These are phyloP conservation scores for Vitis hybrid DNA, from an alignment of 177 flowering plant species.

Conservation along the genomic window DNA sequence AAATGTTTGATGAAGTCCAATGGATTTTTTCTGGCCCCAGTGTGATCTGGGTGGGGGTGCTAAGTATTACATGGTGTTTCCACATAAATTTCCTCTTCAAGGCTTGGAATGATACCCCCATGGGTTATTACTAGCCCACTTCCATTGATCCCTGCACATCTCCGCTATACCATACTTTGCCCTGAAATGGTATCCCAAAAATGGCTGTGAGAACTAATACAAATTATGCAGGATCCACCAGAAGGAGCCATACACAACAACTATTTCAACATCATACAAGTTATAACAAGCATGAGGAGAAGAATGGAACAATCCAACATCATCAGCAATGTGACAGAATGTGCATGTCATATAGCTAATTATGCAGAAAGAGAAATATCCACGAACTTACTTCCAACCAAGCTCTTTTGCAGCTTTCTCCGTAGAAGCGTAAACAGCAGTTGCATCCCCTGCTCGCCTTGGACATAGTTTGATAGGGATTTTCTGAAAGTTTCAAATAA, in stretches of 20 bases:
- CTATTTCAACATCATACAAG: neutral
- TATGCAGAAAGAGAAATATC: neutral
- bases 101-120: slow-evolving; percentile 67
- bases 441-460: slow-evolving; percentile 92
- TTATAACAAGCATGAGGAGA: neutral
- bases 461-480: slow-evolving; percentile 79
- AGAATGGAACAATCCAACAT: neutral
- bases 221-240: neutral
- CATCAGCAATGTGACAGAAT: too few species aligned
- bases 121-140: slow-evolving; percentile 85
- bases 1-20: too few species aligned
- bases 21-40: too few species aligned
- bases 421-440: slow-evolving; percentile 86
- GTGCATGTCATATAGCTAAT: neutral
- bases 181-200: slow-evolving; percentile 39
- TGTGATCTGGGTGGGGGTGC: too few species aligned
- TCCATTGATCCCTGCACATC: slow-evolving; percentile 98
- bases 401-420: slow-evolving; percentile 86
- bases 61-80: neutral
- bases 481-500: slow-evolving; percentile 47
- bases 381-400: slow-evolving; percentile 82
- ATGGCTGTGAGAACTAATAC: neutral
- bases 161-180: slow-evolving; percentile 81
- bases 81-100: slow-evolving; percentile 13
- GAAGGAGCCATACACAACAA: too few species aligned